Base-by-base conservation (phyloP, 2,329 filamentous ascomycete genomes). In the Fusarium goolgardi region DNA sequence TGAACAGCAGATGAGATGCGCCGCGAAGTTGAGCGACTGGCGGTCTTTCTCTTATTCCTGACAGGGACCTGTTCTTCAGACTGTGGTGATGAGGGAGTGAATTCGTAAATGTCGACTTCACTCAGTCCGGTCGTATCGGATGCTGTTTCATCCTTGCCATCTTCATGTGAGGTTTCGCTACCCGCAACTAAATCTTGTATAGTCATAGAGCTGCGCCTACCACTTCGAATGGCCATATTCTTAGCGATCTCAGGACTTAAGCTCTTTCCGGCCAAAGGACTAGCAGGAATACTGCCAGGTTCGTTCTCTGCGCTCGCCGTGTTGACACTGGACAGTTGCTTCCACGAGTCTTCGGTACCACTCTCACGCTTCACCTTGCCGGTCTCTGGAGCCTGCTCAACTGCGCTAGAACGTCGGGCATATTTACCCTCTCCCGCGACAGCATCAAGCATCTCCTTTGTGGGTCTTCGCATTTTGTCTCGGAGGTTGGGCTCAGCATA, bases 381-480 rank as follows among this genome's bases (percentile, higher is more conserved):
- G 4, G 70, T 65, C 16, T 77, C 78, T 6, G 73, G 63, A 13
- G 64, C 63, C 29, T 71, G 67, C 15, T 78, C 78, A 40, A 60
- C 73, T 44, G 72, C 79, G 63, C 81, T 84, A 25, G 77, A 79
- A 55, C 81, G 78, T 50, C 81, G 75, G 68, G 83, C 59, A 60
- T 84, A 81, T 73, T 85, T 88, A 32, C 84, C 85, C 70, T 90
- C 86, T n/a, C 86, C 88, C 13, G 85, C 79, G 16, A 95, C 91
- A 2, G 91, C 92, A 76, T 94, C 91, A 35, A 90, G 86, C 12
- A 94, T 79, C 67, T 92, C 88, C 75, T 92, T 92, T 2, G 90
- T 91, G 23, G 92, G 91, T 61, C 92, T 86, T 60, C 92, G 86
- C 92, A 96, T 94, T 80, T 96, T 96, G 75, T 90, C 91, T 65